Evolutionary conservation across 352 stramenopile species (phyloP), one percentile per base, ranked within the genome.

Genomic region (Phytophthora boehmeriae): DNA sequence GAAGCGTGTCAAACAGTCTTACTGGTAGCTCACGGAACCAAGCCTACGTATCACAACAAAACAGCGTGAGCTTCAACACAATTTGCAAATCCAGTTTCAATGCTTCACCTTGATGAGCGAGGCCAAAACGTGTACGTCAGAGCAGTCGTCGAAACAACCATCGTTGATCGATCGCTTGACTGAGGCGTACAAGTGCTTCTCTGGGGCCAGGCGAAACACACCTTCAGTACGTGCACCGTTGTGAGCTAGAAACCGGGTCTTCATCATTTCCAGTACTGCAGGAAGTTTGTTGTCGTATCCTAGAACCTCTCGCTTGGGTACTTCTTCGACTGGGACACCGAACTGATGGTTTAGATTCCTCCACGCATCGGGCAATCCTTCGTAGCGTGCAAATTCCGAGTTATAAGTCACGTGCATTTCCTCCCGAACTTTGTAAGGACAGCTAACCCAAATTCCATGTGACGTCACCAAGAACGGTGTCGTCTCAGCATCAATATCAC

Each of bases 351-450:
- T 92, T 5, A 90, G 49, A 4, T 68, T 52, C 9, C 73, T 54
- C 87, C 87, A 95, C 9, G 71, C 83, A 16, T 63, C 68, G 0
- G 87, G 87, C 0, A 94, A 57, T 5, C 87, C 87, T 67, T 93
- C 86, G 48, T 88, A 93, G n/a, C 84, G 74, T 17, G 82, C 80
- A 9, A 73, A 50, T 25, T 87, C 73, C 1, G 63, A 61, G 56
- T 95, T 89, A 54, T 92, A 95, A 1, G 75, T 89, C 1, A 94
- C 83, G 54, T 95, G 85, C 0, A 92, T 59, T 27, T 88, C 81
- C 52, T 87, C 83, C 0, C 73, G 68, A 4, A 63, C 83, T 42
- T 88, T 88, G 67, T 88, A 92, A 1, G 82, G 82, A 30, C 77
- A 71, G 41, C 82, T 92, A 57, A 92, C 89, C 46, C 69, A 66